Evolutionary conservation across 2,329 filamentous ascomycete genomes (phyloP).

Genomic region (Xylariaceae sp.): DNA sequence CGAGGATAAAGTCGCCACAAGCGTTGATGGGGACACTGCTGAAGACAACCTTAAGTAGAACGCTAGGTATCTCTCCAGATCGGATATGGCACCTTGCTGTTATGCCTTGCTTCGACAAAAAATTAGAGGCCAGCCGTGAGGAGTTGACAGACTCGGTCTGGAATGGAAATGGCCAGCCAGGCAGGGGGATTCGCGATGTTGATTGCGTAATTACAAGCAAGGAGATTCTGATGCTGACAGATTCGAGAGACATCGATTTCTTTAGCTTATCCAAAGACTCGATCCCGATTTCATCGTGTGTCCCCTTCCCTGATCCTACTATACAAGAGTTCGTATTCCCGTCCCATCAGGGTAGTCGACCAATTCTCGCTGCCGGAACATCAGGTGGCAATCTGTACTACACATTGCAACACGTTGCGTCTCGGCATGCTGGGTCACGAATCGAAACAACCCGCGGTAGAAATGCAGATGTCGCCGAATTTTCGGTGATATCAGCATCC

Average conservation of each 20-base stretch:
- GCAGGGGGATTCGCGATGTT: slow-evolving; percentile 77
- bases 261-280: slow-evolving; percentile 70
- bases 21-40: slow-evolving; percentile 88
- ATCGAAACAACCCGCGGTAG: slow-evolving; percentile 78
- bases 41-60: slow-evolving; percentile 82
- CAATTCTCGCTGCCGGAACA: slow-evolving; percentile 69
- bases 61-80: slow-evolving; percentile 73
- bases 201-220: slow-evolving; percentile 98
- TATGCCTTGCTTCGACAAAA: slow-evolving; percentile 99
- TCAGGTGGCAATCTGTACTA: slow-evolving; percentile 91
- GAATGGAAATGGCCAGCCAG: slow-evolving; percentile 58
- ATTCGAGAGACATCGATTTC: slow-evolving; percentile 80
- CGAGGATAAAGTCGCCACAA: slow-evolving; percentile 90
- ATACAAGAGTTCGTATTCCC: slow-evolving; percentile 80
- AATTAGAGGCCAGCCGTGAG: slow-evolving; percentile 91
- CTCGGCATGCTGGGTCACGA: slow-evolving; percentile 72
- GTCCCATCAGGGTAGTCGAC: slow-evolving; percentile 47
- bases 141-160: slow-evolving; percentile 86
- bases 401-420: slow-evolving; percentile 77
- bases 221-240: slow-evolving; percentile 88
- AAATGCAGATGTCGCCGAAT: slow-evolving; percentile 92
- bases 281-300: slow-evolving; percentile 52
- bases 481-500: slow-evolving; percentile 66
- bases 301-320: slow-evolving; percentile 74
- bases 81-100: slow-evolving; percentile 93